A percentile compares a stretch with the other conserved stretches of the same genome.
Evolutionary conservation across 306 rosid genomes (phyloP).

Genomic region (Ochetophila trinervis): DNA sequence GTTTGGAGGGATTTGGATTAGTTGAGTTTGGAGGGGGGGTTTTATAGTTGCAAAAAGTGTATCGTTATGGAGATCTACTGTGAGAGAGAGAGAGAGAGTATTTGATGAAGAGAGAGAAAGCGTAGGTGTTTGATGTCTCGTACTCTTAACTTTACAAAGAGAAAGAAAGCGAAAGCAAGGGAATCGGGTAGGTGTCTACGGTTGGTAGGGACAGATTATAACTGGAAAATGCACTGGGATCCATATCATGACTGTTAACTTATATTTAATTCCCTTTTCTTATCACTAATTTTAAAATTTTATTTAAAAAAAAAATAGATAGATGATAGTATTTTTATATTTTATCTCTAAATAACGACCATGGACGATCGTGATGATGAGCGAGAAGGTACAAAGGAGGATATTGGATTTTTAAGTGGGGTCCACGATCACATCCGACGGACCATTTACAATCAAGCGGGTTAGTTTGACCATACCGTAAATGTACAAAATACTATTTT

Average conservation of each 20-base stretch:
- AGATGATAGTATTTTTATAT: too few relatives aligned
- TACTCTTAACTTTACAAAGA: neutral
- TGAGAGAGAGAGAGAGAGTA: neutral
- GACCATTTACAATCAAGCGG: constrained; percentile 8
- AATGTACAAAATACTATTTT: too few relatives aligned
- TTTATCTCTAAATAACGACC: too few relatives aligned
- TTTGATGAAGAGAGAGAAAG: neutral
- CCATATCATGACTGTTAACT: neutral
- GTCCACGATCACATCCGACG: neutral
- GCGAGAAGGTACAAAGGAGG: too few relatives aligned
- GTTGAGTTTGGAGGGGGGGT: neutral
- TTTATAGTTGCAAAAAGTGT: constrained; percentile 27
- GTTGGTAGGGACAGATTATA: constrained; percentile 8
- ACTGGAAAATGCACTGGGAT: constrained; percentile 18
- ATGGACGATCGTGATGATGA: constrained; percentile 2
- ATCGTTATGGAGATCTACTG: neutral
- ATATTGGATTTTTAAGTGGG: neutral
- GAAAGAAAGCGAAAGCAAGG: neutral
- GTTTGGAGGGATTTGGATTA: neutral
- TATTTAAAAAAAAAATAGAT: too few relatives aligned
- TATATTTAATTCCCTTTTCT: too few relatives aligned
- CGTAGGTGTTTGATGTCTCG: neutral
- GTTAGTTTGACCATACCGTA: constrained; percentile 12
- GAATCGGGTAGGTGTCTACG: neutral
- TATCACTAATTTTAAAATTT: too few relatives aligned